Conservation (phyloP, 352 stramenopile genomes). For the Pseudoperonospora humuli region DNA sequence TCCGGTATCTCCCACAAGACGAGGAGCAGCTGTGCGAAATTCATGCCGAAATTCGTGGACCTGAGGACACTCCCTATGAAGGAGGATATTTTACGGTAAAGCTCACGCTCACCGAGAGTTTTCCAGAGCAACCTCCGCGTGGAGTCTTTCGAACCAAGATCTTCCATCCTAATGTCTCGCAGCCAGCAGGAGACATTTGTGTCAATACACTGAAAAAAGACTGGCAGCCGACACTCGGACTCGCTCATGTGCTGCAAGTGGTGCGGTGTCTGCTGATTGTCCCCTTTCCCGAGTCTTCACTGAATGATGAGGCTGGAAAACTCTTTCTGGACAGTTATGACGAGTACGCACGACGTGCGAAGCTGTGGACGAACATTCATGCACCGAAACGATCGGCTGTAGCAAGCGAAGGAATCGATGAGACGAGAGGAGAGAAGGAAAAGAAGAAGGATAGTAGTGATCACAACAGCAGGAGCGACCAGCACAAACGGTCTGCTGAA, state of each 20-base stretch:
- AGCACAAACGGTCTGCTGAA: constrained; percentile 18
- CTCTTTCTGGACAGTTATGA: constrained; percentile 99
- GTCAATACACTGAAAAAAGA: constrained; percentile 99
- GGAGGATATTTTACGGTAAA: constrained; percentile 94
- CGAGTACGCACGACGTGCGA: constrained; percentile 89
- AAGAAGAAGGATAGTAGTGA: constrained; percentile 4
- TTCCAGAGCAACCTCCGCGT: constrained; percentile 76
- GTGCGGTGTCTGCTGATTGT: constrained; percentile 99
- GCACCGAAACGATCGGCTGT: constrained; percentile 45
- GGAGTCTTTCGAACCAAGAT: constrained; percentile 99
- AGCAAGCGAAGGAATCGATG: constrained; percentile 10
- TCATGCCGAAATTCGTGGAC: constrained; percentile 94
- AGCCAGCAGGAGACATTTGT: constrained; percentile 95
- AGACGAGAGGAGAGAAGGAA: constrained; percentile 19
- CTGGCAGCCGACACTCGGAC: constrained; percentile 91
- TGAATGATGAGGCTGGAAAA: constrained; percentile 98
- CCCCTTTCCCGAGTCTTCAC: constrained; percentile 96
- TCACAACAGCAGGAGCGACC: not conserved
- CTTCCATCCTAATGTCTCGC: constrained; percentile 98
- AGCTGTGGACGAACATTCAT: constrained; percentile 88
- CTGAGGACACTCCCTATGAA: constrained; percentile 96
- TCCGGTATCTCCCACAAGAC: constrained; percentile 89
- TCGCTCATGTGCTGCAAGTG: constrained; percentile 96
- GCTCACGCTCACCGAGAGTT: constrained; percentile 87
- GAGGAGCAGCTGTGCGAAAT: constrained; percentile 89